These are phyloP conservation scores for Leishmania arabica DNA, from an alignment of 208 protist genomes.

Conservation along the genomic window DNA sequence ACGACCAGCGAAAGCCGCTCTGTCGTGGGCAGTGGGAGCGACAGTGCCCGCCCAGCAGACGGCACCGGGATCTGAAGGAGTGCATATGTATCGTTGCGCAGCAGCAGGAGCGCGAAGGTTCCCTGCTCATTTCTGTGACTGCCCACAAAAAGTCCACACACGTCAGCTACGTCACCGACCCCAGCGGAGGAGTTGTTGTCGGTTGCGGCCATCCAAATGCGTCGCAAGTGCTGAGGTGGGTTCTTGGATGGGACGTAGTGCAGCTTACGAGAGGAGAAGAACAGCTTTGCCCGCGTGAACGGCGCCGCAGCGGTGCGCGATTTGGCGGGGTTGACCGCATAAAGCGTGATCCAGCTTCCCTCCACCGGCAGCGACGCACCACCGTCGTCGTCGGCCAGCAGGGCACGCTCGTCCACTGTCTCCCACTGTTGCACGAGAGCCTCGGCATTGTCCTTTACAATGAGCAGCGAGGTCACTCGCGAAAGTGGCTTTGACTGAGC, in stretches of 20 bases:
- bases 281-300: slow-evolving; percentile 66
- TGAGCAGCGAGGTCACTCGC: slow-evolving; percentile 58
- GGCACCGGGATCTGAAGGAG: slow-evolving; percentile 66
- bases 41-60: slow-evolving; percentile 37
- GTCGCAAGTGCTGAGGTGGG: slow-evolving; percentile 27
- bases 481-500: slow-evolving; percentile 24
- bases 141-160: slow-evolving; percentile 61
- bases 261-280: slow-evolving; percentile 56
- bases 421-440: slow-evolving; percentile 80
- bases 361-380: slow-evolving; percentile 52
- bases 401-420: slow-evolving; percentile 27
- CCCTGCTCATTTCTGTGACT: slow-evolving; percentile 32
- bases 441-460: slow-evolving; percentile 52
- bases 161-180: slow-evolving; percentile 47
- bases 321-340: slow-evolving; percentile 67
- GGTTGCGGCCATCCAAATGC: slow-evolving; percentile 10
- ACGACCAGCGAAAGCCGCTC: slow-evolving; percentile 44
- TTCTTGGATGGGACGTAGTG: slow-evolving; percentile 43
- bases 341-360: slow-evolving; percentile 52
- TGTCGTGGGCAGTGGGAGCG: slow-evolving; percentile 34
- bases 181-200: slow-evolving; percentile 9
- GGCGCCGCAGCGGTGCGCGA: slow-evolving; percentile 50
- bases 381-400: slow-evolving; percentile 19
- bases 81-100: slow-evolving; percentile 44
- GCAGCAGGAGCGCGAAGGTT: slow-evolving; percentile 41